Percentiles rank a stretch among this genome's conserved stretches.
Conservation (phyloP, 1,284 basidiomycete species). For the Mycena citricolor region DNA sequence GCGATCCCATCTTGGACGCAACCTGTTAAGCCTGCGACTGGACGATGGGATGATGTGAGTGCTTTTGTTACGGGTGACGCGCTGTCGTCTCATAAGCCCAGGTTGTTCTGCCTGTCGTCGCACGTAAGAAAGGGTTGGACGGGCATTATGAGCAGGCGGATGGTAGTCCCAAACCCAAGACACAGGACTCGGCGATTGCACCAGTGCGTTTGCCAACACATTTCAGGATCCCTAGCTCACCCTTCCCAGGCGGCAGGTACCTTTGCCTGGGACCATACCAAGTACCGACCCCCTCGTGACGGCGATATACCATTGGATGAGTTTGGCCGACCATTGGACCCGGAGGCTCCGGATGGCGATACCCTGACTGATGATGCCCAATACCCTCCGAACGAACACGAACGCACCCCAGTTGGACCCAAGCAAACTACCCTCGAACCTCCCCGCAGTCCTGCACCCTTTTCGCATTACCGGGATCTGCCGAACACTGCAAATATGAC, state of each 20-base stretch:
- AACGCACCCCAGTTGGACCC: constrained; percentile 29
- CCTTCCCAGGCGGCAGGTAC: constrained; percentile 71
- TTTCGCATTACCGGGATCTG: constrained; percentile 48
- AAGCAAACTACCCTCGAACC: constrained; percentile 29
- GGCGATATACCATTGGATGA: constrained; percentile 61
- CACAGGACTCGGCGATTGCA: constrained; percentile 40
- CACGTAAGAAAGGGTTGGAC: constrained; percentile 77
- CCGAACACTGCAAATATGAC: constrained; percentile 26
- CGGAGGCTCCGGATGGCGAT: constrained; percentile 22
- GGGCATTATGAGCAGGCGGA: constrained; percentile 64
- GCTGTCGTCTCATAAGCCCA: constrained; percentile 23
- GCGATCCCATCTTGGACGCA: constrained; percentile 80
- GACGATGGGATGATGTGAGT: constrained; percentile 79
- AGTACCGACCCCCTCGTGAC: constrained; percentile 52
- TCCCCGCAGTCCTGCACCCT: constrained; percentile 54
- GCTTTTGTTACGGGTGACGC: background rate
- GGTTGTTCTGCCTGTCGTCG: constrained; percentile 63
- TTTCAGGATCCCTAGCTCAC: constrained; percentile 11
- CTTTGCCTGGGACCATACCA: constrained; percentile 70
- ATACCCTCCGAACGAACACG: constrained; percentile 22
- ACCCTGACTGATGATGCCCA: too few species aligned
- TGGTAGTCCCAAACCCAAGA: constrained; percentile 57
- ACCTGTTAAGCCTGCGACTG: constrained; percentile 52
- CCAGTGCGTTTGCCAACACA: constrained; percentile 48
- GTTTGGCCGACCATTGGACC: constrained; percentile 45